Percentiles rank a stretch among this genome's conserved stretches.
Evolutionary conservation across 371 early-diverging fungal genomes (phyloP).

Genomic region (Rhizopus sp.): DNA sequence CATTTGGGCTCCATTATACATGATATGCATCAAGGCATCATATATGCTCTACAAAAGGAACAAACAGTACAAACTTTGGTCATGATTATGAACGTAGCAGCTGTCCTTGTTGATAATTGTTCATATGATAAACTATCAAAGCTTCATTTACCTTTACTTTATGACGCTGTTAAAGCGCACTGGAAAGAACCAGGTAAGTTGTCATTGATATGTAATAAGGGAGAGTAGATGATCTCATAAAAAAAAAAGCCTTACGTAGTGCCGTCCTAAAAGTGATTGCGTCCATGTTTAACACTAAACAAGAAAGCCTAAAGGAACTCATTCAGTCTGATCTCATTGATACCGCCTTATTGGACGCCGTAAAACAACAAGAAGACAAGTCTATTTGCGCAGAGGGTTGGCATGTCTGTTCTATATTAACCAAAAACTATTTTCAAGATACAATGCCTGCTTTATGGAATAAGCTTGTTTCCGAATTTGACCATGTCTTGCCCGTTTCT

Average conservation of each 20-base stretch:
- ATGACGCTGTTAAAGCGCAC: slow-evolving; percentile 22
- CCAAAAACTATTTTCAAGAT: slow-evolving; percentile 20
- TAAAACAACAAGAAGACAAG: slow-evolving; percentile 4
- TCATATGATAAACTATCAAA: slow-evolving; percentile 50
- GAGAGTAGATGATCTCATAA: slow-evolving; percentile 1
- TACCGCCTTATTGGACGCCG: slow-evolving; percentile 15
- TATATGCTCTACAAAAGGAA: slow-evolving; percentile 40
- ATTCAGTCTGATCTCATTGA: slow-evolving; percentile 9
- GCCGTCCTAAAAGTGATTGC: slow-evolving; percentile 38
- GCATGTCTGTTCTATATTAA: slow-evolving; percentile 21
- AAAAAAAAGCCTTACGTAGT: slow-evolving; percentile 20
- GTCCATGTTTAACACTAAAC: slow-evolving; percentile 28
- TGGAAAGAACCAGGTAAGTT: slow-evolving; percentile 33
- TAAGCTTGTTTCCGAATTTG: slow-evolving; percentile 8
- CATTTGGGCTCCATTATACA: slow-evolving; percentile 41
- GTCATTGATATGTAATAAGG: not conserved
- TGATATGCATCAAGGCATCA: slow-evolving; percentile 48
- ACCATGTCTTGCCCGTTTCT: slow-evolving; percentile 4
- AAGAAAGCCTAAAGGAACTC: slow-evolving; percentile 6
- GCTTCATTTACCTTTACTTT: slow-evolving; percentile 38
- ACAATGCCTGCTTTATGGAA: slow-evolving; percentile 20
- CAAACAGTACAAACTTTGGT: slow-evolving; percentile 27
- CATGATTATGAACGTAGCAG: slow-evolving; percentile 35
- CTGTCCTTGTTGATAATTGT: slow-evolving; percentile 42
- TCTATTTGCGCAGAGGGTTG: slow-evolving; percentile 14